Percentiles rank a stretch among this genome's conserved stretches.
These are phyloP conservation scores for Wallacemonas collosoma DNA, from an alignment of 208 protist genomes.

Conservation along the genomic window DNA sequence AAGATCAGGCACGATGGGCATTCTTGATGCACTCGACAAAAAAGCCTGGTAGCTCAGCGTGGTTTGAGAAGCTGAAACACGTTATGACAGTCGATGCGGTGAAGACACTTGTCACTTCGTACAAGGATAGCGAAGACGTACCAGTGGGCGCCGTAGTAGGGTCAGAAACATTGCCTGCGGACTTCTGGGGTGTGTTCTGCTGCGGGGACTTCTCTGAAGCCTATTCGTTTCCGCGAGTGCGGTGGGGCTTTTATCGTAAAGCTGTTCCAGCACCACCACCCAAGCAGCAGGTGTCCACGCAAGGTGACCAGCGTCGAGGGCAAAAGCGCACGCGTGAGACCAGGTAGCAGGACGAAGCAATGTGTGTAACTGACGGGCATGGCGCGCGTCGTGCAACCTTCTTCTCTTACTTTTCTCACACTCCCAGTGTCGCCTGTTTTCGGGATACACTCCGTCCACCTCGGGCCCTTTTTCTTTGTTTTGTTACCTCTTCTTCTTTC, in stretches of 20 bases:
- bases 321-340: constrained; percentile 7
- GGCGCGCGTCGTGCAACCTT: too few relatives aligned
- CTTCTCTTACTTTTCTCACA: too few relatives aligned
- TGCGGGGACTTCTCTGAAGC: constrained; percentile 52
- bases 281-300: neutral
- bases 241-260: constrained; percentile 34
- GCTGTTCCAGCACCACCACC: neutral
- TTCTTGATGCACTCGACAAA: constrained; percentile 64
- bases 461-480: too few relatives aligned
- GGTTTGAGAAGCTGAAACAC: constrained; percentile 47
- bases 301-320: neutral
- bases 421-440: too few relatives aligned
- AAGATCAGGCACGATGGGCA: constrained; percentile 70
- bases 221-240: constrained; percentile 64
- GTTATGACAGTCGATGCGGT: constrained; percentile 49
- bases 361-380: too few relatives aligned
- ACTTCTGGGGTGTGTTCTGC: constrained; percentile 74
- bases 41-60: constrained; percentile 26
- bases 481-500: too few relatives aligned
- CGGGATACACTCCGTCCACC: too few relatives aligned
- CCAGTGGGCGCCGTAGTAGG: constrained; percentile 42
- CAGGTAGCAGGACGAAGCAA: neutral
- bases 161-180: constrained; percentile 32
- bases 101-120: constrained; percentile 35
- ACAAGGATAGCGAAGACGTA: constrained; percentile 39